Evolutionary conservation across 495 filamentous ascomycete species (phyloP).

Genomic region (Penicillium cinerascens): DNA sequence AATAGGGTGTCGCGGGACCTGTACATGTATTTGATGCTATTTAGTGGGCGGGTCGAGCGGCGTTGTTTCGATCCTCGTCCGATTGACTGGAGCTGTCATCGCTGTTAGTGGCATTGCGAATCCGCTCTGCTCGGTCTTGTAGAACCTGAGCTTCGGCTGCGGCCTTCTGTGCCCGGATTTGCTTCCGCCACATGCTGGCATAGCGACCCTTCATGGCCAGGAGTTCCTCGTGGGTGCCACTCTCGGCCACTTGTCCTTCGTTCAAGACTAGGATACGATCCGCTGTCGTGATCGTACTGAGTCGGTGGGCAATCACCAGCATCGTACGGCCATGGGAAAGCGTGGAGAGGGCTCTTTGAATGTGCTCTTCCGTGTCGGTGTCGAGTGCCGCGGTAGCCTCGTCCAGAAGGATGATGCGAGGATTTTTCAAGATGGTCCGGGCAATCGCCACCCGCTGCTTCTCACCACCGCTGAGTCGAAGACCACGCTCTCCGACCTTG

Average conservation of each 20-base stretch:
- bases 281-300: constrained; percentile 91
- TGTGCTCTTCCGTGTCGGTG: constrained; percentile 93
- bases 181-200: constrained; percentile 92
- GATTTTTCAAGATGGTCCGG: constrained; percentile 92
- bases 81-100: constrained; percentile 54
- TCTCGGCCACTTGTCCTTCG: constrained; percentile 77
- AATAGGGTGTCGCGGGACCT: constrained; percentile 18
- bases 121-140: constrained; percentile 43
- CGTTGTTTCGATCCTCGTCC: constrained; percentile 46
- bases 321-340: constrained; percentile 83
- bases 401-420: constrained; percentile 91
- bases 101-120: constrained; percentile 42
- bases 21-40: constrained; percentile 6
- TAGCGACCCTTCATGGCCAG: constrained; percentile 76
- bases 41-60: constrained; percentile 24
- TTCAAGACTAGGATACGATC: constrained; percentile 94
- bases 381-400: constrained; percentile 96
- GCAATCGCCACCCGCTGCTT: constrained; percentile 98
- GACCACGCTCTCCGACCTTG: constrained; percentile 90
- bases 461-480: constrained; percentile 90
- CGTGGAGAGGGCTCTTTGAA: constrained; percentile 77
- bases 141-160: constrained; percentile 67
- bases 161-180: constrained; percentile 83
- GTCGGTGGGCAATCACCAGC: constrained; percentile 78
- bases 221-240: constrained; percentile 82